These are phyloP conservation scores for Xylaria sp. DNA, from an alignment of 2,329 filamentous ascomycete species.

Conservation along the genomic window DNA sequence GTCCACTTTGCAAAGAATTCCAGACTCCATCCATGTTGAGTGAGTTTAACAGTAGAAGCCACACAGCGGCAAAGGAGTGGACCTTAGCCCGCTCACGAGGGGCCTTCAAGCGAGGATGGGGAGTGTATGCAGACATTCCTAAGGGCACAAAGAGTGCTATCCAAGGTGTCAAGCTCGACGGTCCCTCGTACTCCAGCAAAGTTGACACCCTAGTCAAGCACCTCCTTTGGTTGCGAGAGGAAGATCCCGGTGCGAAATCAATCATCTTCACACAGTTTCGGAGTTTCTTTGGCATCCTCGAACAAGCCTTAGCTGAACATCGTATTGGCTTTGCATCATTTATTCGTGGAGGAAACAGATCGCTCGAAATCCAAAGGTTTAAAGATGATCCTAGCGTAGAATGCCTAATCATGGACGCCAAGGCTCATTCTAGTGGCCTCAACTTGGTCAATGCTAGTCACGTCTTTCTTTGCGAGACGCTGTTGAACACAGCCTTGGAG, in stretches of 20 bases:
- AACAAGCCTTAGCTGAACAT: conserved; percentile 70
- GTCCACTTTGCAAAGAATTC: conserved; percentile 80
- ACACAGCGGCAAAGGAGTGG: conserved; percentile 68
- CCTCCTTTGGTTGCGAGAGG: conserved; percentile 80
- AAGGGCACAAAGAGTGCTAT: conserved; percentile 76
- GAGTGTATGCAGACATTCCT: conserved; percentile 81
- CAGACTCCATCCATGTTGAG: conserved; percentile 74
- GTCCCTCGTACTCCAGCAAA: conserved; percentile 83
- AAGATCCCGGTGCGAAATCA: conserved; percentile 86
- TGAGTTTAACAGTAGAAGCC: conserved; percentile 81
- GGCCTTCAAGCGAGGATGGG: conserved; percentile 41
- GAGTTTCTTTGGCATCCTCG: conserved; percentile 73
- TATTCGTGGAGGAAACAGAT: conserved; percentile 55
- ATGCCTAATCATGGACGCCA: conserved; percentile 87
- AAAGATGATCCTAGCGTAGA: conserved; percentile 75
- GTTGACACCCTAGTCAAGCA: conserved; percentile 84
- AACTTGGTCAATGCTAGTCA: conserved; percentile 93
- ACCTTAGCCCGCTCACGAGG: background rate
- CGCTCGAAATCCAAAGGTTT: conserved; percentile 72
- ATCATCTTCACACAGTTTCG: conserved; percentile 86
- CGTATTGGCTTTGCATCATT: conserved; percentile 77
- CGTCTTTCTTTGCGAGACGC: conserved; percentile 91
- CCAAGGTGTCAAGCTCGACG: conserved; percentile 76
- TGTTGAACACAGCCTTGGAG: conserved; percentile 92
- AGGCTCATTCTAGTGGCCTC: conserved; percentile 84